Evolutionary conservation across 352 stramenopile species (phyloP), one percentile per base, ranked within the genome.

Genomic region (Globisporangium acanthophoron): DNA sequence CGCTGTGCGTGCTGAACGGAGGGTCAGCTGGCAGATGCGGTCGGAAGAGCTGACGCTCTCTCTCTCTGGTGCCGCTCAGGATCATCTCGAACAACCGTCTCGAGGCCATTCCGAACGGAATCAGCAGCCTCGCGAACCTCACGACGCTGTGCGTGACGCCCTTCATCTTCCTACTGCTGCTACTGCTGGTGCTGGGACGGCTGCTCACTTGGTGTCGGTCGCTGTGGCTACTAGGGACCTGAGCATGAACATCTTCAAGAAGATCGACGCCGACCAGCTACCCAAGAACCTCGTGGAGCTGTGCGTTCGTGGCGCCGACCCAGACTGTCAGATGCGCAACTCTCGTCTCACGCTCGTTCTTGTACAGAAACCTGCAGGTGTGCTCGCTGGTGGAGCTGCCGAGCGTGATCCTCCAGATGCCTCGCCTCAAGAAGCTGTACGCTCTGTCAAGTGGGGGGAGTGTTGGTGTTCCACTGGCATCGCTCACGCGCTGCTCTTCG

Each of bases 401-500:
- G n/a, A 21, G 56, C 8, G 71, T 70, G 18, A 52, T 80, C 24
- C 20, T 69, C 20, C 61, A 59, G 44, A 66, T 80, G 60, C 67
- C 68, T 3, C 29, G 62, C 3, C 71, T 80, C 45, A 67, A 61
- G 56, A 64, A 59, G 24, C 56, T 79, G 71, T 79, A 58, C 50
- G 66, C 59, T 5, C 15, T 8, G 18, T 16, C 52, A 11, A 6
- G 7, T 9, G 8, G 9, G 33, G 33, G 1, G 20, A 24, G 24
- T 27, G 24, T 27, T 45, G 20, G 1, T 52, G 12, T 15, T 37
- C 35, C 5, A n/a, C 8, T 50, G 18, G 39, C 15, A 0, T 29
- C 1, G 6, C n/a, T 29, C 3, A 56, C 3, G 4, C 6, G 27
- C n/a, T 16, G 44, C 20, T 47, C 33, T 15, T 29, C 40, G n/a